Evolutionary conservation across 495 filamentous ascomycete genomes (phyloP).

Genomic region (Zalerion maritima): DNA sequence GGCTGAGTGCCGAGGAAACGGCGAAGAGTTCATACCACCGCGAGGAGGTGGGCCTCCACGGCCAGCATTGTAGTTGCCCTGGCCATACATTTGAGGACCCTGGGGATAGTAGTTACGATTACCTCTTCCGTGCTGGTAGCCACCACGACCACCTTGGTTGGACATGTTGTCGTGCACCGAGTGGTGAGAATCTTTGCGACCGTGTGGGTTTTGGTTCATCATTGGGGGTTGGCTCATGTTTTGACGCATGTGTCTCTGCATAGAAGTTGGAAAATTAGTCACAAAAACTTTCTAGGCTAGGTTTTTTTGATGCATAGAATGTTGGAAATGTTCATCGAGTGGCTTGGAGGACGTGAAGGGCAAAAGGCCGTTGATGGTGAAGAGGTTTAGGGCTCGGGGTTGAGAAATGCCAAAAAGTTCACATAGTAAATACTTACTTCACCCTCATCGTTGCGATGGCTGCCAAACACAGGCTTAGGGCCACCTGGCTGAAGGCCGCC

Average conservation of each 20-base stretch:
- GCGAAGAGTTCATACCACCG: too few relatives aligned
- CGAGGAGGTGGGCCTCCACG: too few relatives aligned
- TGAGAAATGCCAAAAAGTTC: constrained; percentile 1
- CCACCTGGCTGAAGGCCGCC: constrained; percentile 44
- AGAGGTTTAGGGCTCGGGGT: constrained; percentile 1
- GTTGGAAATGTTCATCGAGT: too few relatives aligned
- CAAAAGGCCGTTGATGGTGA: constrained; percentile 1
- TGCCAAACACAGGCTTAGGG: constrained; percentile 65
- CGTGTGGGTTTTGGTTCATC: constrained; percentile 48
- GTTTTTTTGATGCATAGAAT: not conserved
- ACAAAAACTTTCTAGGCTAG: constrained; percentile 9
- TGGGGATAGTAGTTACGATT: constrained; percentile 26
- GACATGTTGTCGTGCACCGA: constrained; percentile 65
- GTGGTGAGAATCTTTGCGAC: constrained; percentile 70
- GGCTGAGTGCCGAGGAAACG: too few relatives aligned
- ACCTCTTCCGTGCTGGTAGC: constrained; percentile 22
- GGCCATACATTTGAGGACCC: too few relatives aligned
- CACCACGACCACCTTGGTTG: constrained; percentile 44
- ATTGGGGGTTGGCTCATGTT: constrained; percentile 36
- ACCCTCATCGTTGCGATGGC: constrained; percentile 57
- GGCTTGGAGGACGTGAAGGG: not conserved
- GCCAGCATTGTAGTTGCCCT: too few relatives aligned
- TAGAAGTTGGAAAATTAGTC: constrained; percentile 23
- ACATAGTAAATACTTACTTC: constrained; percentile 43
- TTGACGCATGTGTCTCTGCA: constrained; percentile 42